phyloP scores from a whole-genome alignment of 2,329 filamentous ascomycete species.

The Aspergillus uvarum region DNA sequence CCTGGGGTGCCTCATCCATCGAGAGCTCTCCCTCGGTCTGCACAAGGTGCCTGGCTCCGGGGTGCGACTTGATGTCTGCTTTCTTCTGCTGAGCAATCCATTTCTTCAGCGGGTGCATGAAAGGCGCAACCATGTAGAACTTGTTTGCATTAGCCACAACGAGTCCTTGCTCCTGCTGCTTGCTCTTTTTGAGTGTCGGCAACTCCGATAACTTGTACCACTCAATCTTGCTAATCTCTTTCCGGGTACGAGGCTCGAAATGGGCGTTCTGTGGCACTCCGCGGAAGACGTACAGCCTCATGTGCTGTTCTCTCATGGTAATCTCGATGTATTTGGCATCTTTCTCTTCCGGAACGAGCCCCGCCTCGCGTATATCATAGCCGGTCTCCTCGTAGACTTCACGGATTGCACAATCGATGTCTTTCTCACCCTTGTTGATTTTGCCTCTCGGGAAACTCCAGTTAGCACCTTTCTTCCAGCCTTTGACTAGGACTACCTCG shows the following conservation, averaged over 20 bases:
- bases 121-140: conserved; percentile 98
- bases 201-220: conserved; percentile 92
- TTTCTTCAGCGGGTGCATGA: conserved; percentile 78
- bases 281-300: conserved; percentile 88
- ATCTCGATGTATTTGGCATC: conserved; percentile 82
- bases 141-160: conserved; percentile 70
- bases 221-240: conserved; percentile 95
- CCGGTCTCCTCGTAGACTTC: conserved; percentile 98
- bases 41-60: conserved; percentile 44
- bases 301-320: conserved; percentile 87
- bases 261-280: conserved; percentile 81
- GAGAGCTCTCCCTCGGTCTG: conserved; percentile 53
- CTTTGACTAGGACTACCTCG: conserved; percentile 86
- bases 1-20: conserved; percentile 56
- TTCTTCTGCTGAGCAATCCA: conserved; percentile 88
- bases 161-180: conserved; percentile 61
- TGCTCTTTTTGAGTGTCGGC: conserved; percentile 74
- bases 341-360: conserved; percentile 69
- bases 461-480: conserved; percentile 93
- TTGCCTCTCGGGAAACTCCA: conserved; percentile 98
- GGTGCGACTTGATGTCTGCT: conserved; percentile 57
- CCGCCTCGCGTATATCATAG: conserved; percentile 73
- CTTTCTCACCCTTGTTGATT: conserved; percentile 95
- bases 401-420: conserved; percentile 87
- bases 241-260: conserved; percentile 87